A percentile compares a stretch with the other conserved stretches of the same genome.
phyloP scores from a whole-genome alignment of 192 early-diverging fungal genomes.

The Coemansia sp. region DNA sequence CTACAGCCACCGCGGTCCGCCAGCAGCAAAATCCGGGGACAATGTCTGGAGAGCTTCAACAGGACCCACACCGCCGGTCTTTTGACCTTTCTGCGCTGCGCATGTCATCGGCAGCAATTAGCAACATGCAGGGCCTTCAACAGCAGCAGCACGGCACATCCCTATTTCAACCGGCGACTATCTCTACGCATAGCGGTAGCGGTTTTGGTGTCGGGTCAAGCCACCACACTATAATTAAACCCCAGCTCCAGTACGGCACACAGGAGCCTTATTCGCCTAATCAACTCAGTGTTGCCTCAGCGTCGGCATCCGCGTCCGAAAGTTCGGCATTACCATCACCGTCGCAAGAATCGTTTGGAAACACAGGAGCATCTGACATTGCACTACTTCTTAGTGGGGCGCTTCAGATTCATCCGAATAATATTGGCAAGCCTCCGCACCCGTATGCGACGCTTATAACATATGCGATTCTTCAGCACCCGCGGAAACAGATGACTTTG shows the following conservation, averaged over 20 bases:
- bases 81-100: slow-evolving; percentile 28
- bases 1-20: slow-evolving; percentile 9
- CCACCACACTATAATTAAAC: not conserved
- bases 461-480: slow-evolving; percentile 71
- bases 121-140: not conserved
- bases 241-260: slow-evolving; percentile 8
- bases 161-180: not conserved
- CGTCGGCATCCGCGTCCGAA: slow-evolving; percentile 10
- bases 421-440: slow-evolving; percentile 69
- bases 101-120: not conserved
- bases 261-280: slow-evolving; percentile 9
- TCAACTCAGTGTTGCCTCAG: slow-evolving; percentile 4
- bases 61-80: slow-evolving; percentile 29
- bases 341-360: slow-evolving; percentile 14
- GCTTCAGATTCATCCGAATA: slow-evolving; percentile 37
- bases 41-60: slow-evolving; percentile 6
- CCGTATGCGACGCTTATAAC: slow-evolving; percentile 83
- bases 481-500: slow-evolving; percentile 71
- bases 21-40: slow-evolving; percentile 8
- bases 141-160: not conserved
- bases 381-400: slow-evolving; percentile 48
- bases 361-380: slow-evolving; percentile 31
- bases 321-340: slow-evolving; percentile 8
- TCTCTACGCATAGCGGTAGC: not conserved
- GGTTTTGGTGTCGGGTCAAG: not conserved